Base-by-base conservation (phyloP, 176 grass and related monocot species). In the Lolium multiflorum region DNA sequence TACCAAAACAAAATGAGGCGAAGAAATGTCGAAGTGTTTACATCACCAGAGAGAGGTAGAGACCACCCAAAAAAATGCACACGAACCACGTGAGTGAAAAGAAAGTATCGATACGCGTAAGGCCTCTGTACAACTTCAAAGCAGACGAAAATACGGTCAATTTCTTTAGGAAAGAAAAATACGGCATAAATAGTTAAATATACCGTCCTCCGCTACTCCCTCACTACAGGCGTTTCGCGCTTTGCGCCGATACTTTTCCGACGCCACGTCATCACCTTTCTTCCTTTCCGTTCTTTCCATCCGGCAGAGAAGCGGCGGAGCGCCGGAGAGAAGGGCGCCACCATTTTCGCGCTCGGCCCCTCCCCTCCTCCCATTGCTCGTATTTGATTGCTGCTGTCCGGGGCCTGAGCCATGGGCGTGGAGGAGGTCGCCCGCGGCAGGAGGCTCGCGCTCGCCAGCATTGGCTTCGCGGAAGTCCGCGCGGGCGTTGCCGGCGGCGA, bases 371-470 rank as follows among this genome's bases (percentile, higher is more conserved):
- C 58, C 1, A 3, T 81, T 76, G n/a, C 15, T 24, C 70, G 49
- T 60, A 69, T 58, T 85, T 35, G 48, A 14, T 48, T 47, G 6
- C 71, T 18, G 12, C 16, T 50, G 70, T 24, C 4, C 22, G 60
- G 11, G 60, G 22, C 11, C 11, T 7, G 13, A 59, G 63, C 75
- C 70, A 73, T 73, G 88, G 83, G 70, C 60, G 20, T 80, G 56
- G 80, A 86, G 14, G 83, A 74, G 2, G 84, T 22, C 31, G 16
- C 12, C 11, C 70, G 69, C 15, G 37, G 84, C 18, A 80, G 18
- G 67, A 91, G 81, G 24, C 85, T 91, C 17, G 76, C 85, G 68
- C 74, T 91, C 38, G 84, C 89, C 18, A 87, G 85, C 89, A 80
- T 87, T 81, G 57, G 81, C 58, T 87, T 87, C 49, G 84, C 84